Conservation (phyloP, 1,284 basidiomycete species). For the Leucoagaricus sp. region DNA sequence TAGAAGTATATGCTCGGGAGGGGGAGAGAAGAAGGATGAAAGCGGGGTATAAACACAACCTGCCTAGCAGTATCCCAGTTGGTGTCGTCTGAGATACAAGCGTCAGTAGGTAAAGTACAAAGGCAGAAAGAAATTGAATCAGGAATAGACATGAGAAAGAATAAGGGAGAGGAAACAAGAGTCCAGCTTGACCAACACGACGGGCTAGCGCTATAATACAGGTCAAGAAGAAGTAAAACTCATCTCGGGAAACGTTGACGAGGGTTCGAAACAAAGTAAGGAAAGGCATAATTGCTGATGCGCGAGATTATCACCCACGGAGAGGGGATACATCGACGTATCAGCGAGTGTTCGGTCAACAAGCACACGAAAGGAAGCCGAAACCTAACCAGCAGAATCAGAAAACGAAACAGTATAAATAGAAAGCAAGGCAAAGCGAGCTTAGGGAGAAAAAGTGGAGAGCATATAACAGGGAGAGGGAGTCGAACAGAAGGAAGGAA, state of each 20-base stretch:
- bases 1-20: neutral
- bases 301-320: neutral
- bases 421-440: neutral
- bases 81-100: no score
- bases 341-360: neutral
- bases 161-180: neutral
- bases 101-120: neutral
- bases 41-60: no score
- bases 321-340: neutral
- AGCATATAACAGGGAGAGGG: neutral
- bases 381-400: constrained; percentile 10
- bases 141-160: neutral
- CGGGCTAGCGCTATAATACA: neutral
- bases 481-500: neutral
- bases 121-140: no score
- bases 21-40: no score
- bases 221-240: neutral
- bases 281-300: constrained; percentile 9
- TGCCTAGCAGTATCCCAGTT: no score
- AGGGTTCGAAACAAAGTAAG: neutral
- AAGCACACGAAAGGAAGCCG: neutral
- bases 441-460: neutral
- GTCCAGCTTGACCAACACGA: constrained; percentile 5
- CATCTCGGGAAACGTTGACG: no score
- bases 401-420: neutral